These are phyloP conservation scores for Heliamphora pulchella DNA, from an alignment of 179 eudicot species.

Conservation along the genomic window DNA sequence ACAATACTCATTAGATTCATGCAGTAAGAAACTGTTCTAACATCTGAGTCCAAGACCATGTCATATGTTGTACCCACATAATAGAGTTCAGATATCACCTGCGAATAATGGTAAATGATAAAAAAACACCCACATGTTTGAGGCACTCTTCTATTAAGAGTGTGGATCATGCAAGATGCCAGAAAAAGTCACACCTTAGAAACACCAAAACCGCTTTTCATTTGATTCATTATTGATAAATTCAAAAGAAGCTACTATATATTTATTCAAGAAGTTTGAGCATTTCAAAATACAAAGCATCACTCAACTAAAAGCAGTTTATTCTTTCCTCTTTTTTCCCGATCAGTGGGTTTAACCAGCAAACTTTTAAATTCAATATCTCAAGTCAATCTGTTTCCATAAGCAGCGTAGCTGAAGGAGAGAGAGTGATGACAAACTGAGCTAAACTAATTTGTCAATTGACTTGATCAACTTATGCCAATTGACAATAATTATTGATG, in stretches of 20 bases:
- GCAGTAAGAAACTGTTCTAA: neutral
- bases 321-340: neutral
- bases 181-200: neutral
- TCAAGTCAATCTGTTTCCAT: neutral
- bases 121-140: neutral
- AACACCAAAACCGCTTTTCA: neutral
- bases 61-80: neutral
- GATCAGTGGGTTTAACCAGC: neutral
- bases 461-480: neutral
- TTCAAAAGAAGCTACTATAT: neutral
- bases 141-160: neutral
- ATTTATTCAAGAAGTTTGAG: neutral
- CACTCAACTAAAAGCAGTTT: neutral
- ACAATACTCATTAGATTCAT: neutral
- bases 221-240: neutral
- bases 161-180: neutral
- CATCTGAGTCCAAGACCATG: slow-evolving; percentile 1
- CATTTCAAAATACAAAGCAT: neutral
- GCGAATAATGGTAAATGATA: neutral
- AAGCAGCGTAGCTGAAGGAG: neutral
- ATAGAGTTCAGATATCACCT: neutral
- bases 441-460: neutral
- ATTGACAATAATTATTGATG: no score
- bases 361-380: neutral
- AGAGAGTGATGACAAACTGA: neutral